Conservation (phyloP, 345 rosid genomes). For the Clarkia xantiana region DNA sequence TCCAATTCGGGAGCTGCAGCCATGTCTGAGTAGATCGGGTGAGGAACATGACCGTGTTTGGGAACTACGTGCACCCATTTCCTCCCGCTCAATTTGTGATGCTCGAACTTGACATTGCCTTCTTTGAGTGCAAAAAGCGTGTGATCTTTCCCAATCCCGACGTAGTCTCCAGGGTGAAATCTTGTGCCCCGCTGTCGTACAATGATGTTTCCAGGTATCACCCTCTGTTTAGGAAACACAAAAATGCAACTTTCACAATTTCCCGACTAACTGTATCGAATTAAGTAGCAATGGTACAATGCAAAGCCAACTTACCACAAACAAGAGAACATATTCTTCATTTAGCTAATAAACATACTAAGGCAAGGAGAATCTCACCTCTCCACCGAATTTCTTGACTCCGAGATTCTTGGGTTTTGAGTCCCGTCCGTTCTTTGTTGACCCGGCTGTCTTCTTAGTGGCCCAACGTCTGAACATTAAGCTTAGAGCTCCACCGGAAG, state of each 20-base stretch:
- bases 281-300: too few relatives aligned
- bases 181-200: slow-evolving; percentile 70
- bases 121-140: slow-evolving; percentile 30
- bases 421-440: slow-evolving; percentile 80
- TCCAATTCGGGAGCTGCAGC: slow-evolving; percentile 4
- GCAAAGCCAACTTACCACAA: too few relatives aligned
- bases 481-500: slow-evolving; percentile 43
- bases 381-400: slow-evolving; percentile 88
- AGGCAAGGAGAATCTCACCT: slow-evolving; percentile 21
- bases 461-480: slow-evolving; percentile 76
- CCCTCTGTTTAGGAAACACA: slow-evolving; percentile 32
- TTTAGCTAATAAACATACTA: background rate
- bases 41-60: slow-evolving; percentile 57
- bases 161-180: slow-evolving; percentile 82
- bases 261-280: too few relatives aligned
- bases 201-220: slow-evolving; percentile 78
- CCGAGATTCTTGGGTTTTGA: slow-evolving; percentile 85
- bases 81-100: slow-evolving; percentile 49
- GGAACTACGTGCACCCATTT: slow-evolving; percentile 18
- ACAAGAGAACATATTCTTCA: background rate
- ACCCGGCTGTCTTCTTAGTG: slow-evolving; percentile 71
- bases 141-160: slow-evolving; percentile 34
- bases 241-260: too few relatives aligned
- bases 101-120: slow-evolving; percentile 50
- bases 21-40: slow-evolving; percentile 33